A percentile compares a stretch with the other conserved stretches of the same genome.
Conservation (phyloP, 108 stramenopile genomes). For the Asterionellopsis glacialis region DNA sequence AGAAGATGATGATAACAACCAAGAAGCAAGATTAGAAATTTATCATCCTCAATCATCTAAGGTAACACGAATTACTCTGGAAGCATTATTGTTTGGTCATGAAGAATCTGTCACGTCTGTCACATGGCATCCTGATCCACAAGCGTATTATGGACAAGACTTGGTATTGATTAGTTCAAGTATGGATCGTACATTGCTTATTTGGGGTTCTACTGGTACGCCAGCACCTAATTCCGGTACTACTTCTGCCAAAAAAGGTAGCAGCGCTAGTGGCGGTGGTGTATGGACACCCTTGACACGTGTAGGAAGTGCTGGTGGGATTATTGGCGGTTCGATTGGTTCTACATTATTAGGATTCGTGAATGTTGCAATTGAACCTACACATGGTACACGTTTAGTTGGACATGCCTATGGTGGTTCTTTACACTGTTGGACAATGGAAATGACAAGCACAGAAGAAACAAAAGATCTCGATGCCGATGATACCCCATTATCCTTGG, state of each 20-base stretch:
- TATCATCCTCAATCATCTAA: conserved; percentile 7
- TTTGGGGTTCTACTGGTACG: conserved; percentile 42
- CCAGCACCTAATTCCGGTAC: no score
- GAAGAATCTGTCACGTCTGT: conserved; percentile 81
- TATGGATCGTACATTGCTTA: conserved; percentile 82
- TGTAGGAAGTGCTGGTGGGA: conserved; percentile 87
- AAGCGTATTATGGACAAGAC: conserved; percentile 31
- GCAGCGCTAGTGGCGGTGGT: conserved; percentile 16
- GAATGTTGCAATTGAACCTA: conserved; percentile 38
- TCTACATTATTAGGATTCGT: conserved; percentile 73
- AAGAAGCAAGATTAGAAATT: conserved; percentile 63
- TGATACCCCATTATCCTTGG: conserved; percentile 3
- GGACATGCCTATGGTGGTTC: conserved; percentile 87
- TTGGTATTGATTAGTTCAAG: conserved; percentile 66
- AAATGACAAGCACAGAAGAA: conserved; percentile 9
- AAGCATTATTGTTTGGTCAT: conserved; percentile 82
- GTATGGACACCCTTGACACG: conserved; percentile 81
- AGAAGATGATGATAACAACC: conserved; percentile 57
- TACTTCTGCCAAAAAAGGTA: no score
- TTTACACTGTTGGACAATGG: conserved; percentile 57
- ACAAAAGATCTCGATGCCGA: no score
- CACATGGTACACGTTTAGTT: conserved; percentile 42
- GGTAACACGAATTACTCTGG: conserved; percentile 53
- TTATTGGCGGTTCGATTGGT: conserved; percentile 78
- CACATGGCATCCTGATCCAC: conserved; percentile 49